Conservation (phyloP, 495 filamentous ascomycete species). For the Neurospora sp. region DNA sequence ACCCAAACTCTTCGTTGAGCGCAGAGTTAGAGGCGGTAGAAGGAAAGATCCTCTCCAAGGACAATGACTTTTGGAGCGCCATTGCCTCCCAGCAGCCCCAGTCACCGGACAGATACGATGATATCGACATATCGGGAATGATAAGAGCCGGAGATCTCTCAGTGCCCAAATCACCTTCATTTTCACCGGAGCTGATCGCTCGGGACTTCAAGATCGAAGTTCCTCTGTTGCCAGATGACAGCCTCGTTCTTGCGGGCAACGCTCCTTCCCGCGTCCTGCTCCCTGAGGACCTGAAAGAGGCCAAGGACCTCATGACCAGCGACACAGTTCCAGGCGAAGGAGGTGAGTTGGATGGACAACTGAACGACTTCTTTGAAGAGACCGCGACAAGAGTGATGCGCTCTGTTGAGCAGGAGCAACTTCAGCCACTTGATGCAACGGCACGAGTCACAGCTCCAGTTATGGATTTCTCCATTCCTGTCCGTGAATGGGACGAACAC, state of each 20-base stretch:
- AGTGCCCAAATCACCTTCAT: not conserved
- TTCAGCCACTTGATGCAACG: constrained; percentile 47
- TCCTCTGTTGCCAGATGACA: constrained; percentile 10
- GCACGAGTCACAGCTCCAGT: constrained; percentile 46
- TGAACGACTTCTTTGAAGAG: constrained; percentile 34
- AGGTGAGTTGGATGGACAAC: constrained; percentile 27
- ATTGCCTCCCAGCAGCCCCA: not conserved
- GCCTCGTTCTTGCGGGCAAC: not conserved
- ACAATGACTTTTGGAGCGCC: constrained; percentile 12
- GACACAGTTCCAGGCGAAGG: constrained; percentile 4
- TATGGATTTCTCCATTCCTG: constrained; percentile 49
- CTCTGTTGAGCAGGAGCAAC: constrained; percentile 49
- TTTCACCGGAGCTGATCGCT: constrained; percentile 1
- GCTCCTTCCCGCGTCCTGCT: constrained; percentile 9
- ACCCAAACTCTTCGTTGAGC: constrained; percentile 33
- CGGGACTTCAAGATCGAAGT: constrained; percentile 16
- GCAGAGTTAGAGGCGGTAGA: constrained; percentile 41
- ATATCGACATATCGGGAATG: constrained; percentile 14
- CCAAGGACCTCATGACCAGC: constrained; percentile 14
- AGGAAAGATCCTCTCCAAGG: constrained; percentile 9
- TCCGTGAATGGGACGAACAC: constrained; percentile 43
- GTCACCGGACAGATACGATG: constrained; percentile 11
- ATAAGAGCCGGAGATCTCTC: constrained; percentile 13
- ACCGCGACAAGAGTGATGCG: constrained; percentile 30
- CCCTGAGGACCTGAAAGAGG: constrained; percentile 7